These are phyloP conservation scores for Phytophthora chlamydospora DNA, from an alignment of 352 stramenopile genomes.

Conservation along the genomic window DNA sequence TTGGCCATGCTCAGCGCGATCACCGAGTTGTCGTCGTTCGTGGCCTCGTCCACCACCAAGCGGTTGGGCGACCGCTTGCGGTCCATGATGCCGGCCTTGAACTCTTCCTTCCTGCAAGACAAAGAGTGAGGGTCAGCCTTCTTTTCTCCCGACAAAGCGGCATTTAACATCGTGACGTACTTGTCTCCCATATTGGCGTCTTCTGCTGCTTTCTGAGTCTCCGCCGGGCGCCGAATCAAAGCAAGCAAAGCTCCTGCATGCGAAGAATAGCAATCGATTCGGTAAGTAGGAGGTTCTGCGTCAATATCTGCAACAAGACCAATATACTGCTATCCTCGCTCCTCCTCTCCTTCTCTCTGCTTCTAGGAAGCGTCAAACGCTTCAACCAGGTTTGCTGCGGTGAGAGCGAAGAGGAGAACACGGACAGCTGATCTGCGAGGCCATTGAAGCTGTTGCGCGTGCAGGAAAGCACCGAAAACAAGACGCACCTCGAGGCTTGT, in stretches of 20 bases:
- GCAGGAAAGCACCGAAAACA: neutral
- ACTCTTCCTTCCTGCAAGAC: conserved; percentile 68
- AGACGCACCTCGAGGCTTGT: conserved; percentile 17
- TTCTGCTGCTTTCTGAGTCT: conserved; percentile 19
- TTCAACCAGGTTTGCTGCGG: neutral
- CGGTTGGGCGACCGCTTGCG: conserved; percentile 98
- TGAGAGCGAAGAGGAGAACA: conserved; percentile 1
- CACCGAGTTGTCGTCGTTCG: conserved; percentile 99
- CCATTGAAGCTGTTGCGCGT: neutral
- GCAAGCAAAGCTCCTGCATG: conserved; percentile 13
- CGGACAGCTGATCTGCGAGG: neutral
- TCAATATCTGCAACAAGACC: neutral
- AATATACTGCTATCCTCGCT: conserved; percentile 2
- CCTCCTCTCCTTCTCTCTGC: neutral
- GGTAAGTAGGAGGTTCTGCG: neutral
- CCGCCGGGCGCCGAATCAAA: conserved; percentile 22
- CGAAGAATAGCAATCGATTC: neutral
- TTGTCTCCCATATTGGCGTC: conserved; percentile 35
- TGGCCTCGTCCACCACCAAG: conserved; percentile 98
- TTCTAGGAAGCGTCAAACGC: neutral
- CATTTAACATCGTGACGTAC: conserved; percentile 14
- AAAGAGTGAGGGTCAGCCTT: neutral
- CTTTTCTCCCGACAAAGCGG: no score
- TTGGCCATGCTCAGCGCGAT: conserved; percentile 91
- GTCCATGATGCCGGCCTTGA: conserved; percentile 88